Evolutionary conservation across 2,329 filamentous ascomycete species (phyloP), one percentile per base, ranked within the genome.

Genomic region (Botrytis byssoidea): DNA sequence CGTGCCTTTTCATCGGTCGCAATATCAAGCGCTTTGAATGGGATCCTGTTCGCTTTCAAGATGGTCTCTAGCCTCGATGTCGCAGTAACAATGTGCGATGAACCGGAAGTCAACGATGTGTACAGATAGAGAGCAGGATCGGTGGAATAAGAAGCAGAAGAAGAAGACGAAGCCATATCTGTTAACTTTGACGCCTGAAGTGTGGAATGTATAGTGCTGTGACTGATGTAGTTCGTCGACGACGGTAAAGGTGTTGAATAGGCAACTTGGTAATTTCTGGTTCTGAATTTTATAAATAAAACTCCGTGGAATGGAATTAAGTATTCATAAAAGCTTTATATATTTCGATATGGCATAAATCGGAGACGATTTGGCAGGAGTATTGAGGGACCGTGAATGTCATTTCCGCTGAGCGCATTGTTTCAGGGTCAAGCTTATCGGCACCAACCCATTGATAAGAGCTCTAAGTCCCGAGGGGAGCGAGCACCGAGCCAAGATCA

Each of bases 51-150:
- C 76, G 94, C 95, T 81, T 94, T 95, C 74, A 99, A 88, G 80
- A 99, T 98, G 20, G 95, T 98, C 84, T 99, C 95, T 78, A 99
- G 90, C 66, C 96, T 93, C 72, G 95, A 97, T 1, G 96, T 98
- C 40, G 95, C 96, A 59, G 96, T 98, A 80, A 98, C 91, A 82
- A 98, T 97, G 83, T 98, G 94, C 37, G 94, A 97, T 59, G 94
- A 97, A 77, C 96, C 96, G 74, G 96, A 93, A 32, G 96, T 98
- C 73, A 99, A 88, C 71, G 95, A 98, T 75, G 96, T 98, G 85
- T 97, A 98, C 79, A 99, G 92, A 85, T 96, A 99, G 76, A 99
- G 90, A 42, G 91, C 87, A 67, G 91, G 88, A 82, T 93, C 91
- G 77, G 85, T 86, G 12, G 79, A 81, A 74, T 82, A 82, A 25